Percentiles rank a stretch among this genome's conserved stretches.
These are phyloP conservation scores for Zalaria obscura DNA, from an alignment of 2,329 filamentous ascomycete species.

Conservation along the genomic window DNA sequence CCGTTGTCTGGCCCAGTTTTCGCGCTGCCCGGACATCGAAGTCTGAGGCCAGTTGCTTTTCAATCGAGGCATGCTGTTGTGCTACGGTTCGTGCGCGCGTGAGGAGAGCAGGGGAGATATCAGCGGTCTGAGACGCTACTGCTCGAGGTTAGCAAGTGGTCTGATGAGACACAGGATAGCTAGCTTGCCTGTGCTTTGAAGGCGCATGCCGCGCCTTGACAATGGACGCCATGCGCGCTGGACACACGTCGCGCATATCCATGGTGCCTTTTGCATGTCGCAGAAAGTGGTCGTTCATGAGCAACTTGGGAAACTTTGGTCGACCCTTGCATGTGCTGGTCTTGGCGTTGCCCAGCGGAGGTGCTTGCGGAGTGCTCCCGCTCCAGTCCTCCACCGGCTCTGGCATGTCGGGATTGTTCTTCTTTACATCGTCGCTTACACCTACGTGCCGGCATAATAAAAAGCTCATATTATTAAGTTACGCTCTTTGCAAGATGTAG, in stretches of 20 bases:
- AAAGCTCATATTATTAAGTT: too few relatives aligned
- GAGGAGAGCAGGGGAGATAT: slow-evolving; percentile 41
- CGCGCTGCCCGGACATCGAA: slow-evolving; percentile 45
- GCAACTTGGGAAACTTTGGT: not conserved
- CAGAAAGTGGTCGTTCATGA: not conserved
- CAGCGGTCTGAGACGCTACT: slow-evolving; percentile 9
- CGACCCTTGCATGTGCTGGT: not conserved
- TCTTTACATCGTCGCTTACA: too few relatives aligned
- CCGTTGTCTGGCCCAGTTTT: slow-evolving; percentile 40
- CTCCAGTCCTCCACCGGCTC: too few relatives aligned
- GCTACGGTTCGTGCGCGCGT: slow-evolving; percentile 40
- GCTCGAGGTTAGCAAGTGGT: not conserved
- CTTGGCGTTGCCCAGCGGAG: not conserved
- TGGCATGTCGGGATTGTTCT: too few relatives aligned
- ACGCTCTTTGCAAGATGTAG: too few relatives aligned
- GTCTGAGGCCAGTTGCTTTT: slow-evolving; percentile 34
- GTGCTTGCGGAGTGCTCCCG: too few relatives aligned
- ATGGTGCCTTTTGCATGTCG: slow-evolving; percentile 4
- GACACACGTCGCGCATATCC: slow-evolving; percentile 11
- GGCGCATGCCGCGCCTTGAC: slow-evolving; percentile 4
- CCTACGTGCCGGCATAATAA: too few relatives aligned
- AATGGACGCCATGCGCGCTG: slow-evolving; percentile 5
- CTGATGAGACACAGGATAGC: not conserved
- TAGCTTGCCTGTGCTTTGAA: slow-evolving; percentile 9
- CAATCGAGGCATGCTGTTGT: slow-evolving; percentile 40